Percentiles rank a stretch among this genome's conserved stretches.
These are phyloP conservation scores for Hypholoma sublateritium DNA, from an alignment of 768 basidiomycete genomes.

Conservation along the genomic window DNA sequence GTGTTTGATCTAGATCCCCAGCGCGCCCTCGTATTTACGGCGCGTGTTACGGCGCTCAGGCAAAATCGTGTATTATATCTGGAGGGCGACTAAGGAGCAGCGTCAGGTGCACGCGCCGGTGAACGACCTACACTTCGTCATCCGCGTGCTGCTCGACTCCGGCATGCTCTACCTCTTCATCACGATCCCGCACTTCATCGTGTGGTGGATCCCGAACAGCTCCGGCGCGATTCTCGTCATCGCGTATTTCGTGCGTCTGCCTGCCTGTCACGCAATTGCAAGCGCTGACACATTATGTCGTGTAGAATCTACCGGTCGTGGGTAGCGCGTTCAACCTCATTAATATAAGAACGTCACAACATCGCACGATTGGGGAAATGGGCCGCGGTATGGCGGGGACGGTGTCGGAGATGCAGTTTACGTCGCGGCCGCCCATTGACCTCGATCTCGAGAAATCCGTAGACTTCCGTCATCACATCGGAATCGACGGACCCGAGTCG, in stretches of 20 bases:
- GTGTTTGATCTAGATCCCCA: neutral
- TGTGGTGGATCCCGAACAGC: constrained; percentile 1
- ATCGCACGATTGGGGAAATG: neutral
- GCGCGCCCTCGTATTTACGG: neutral
- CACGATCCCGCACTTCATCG: constrained; percentile 3
- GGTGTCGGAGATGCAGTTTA: neutral
- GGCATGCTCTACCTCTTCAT: constrained; percentile 2
- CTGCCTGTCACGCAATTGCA: too few species aligned
- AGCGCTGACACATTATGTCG: neutral
- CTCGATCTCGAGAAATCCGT: neutral
- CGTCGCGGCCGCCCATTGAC: neutral
- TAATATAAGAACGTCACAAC: neutral
- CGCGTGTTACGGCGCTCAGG: neutral
- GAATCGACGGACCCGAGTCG: neutral
- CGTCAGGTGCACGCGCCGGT: neutral
- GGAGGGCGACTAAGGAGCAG: neutral
- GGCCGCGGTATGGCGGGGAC: neutral
- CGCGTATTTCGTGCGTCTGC: neutral
- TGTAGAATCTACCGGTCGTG: constrained; percentile 2
- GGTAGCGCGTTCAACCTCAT: constrained; percentile 7
- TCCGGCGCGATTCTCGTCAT: constrained; percentile 1
- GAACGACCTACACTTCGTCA: neutral
- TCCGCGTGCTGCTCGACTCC: neutral
- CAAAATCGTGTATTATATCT: neutral
- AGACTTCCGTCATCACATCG: neutral